Base-by-base conservation (phyloP, 2,329 filamentous ascomycete species). In the Alternaria sp. region DNA sequence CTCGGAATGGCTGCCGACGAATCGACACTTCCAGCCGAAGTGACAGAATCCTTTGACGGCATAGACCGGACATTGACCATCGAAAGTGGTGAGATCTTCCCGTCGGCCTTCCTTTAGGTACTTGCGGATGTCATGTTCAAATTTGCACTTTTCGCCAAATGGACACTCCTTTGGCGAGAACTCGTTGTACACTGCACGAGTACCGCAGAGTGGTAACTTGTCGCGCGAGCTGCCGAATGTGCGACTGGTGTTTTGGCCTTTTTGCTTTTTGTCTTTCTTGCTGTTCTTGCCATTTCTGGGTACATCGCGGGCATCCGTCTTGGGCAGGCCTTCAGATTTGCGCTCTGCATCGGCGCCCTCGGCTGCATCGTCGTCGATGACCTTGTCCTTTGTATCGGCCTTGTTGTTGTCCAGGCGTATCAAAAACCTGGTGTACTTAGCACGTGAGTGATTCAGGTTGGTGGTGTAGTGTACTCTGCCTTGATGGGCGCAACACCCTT, bases 21-120 rank as follows among this genome's bases (percentile, higher is more conserved):
- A 97, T 22, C 94, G 90, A 77, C 95, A 99, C 77, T 94, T 97
- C 94, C 94, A 99, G 6, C 95, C 95, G 14, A 90, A 87, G 50
- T 87, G 85, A 72, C 95, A 99, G 63, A 85, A 87, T 12, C 94
- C 94, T 65, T 90, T 87, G 16, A 84, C 83, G 67, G 92, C 89
- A 78, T 89, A 97, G 9, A 97, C 86, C 0, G 94, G 94, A 74
- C 95, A 99, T 63, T 90, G 84, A 7, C 92, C 91, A 43, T 84
- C 85, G 71, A 97, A 90, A 0, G 91, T 92, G 5, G 86, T 85
- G 40, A 97, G 84, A 73, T 98, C 92, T 62, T 88, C 88, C 45
- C 92, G 88, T 67, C 94, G 94, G 63, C 93, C 91, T 58, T 95
- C 88, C 32, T 86, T 87, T 50, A 99, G 82, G 75, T 99, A 99